Base-by-base conservation (phyloP, 306 rosid species). In the Lotus japonicus region DNA sequence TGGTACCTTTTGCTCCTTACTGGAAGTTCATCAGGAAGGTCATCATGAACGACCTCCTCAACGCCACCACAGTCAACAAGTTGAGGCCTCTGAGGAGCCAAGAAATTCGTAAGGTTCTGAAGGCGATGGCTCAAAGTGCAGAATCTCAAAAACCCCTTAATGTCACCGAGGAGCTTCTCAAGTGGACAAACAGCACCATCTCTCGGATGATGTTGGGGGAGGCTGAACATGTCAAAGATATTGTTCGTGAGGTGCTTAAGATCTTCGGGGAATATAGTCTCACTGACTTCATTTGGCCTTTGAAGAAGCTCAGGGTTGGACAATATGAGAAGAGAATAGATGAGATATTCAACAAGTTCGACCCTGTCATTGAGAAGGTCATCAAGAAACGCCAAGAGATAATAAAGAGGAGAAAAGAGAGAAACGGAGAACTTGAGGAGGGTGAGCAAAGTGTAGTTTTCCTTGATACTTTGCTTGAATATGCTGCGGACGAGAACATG, bases 201-300 rank as follows among this genome's bases (percentile, higher is more conserved):
- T 73, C 79, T 0, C 48, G 28, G 31, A 80, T 85, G 87, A 79
- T 85, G 76, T 11, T 82, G 35, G 85, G 90, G 15, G 76, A 54
- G 9, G 66, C 70, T 0, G 83, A 73, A 21, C 80, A 85, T 61
- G 63, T 74, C 4, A 66, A 59, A 58, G 35, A 44, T 11, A 77
- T 80, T 0, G 80, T 74, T 8, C 77, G 87, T 0, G 79, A 82
- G 13, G 76, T 69, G 23, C 51, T 78, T 1, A 56, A 74, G 67
- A 80, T 85, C 26, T 80, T 82, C 0, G 79, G 87, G 0, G 83
- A 79, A 39, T 80, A 77, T 6, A 85, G 81, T 56, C 53, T 77
- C 0, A 50, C 76, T 0, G 71, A 85, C 51, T 82, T 70, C 15
- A 60, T 82, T 5, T 77, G 85, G 85, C 67, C 83, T 0, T 49